phyloP scores from a whole-genome alignment of 805 yeast genomes.

The Clavispora santaluciae region DNA sequence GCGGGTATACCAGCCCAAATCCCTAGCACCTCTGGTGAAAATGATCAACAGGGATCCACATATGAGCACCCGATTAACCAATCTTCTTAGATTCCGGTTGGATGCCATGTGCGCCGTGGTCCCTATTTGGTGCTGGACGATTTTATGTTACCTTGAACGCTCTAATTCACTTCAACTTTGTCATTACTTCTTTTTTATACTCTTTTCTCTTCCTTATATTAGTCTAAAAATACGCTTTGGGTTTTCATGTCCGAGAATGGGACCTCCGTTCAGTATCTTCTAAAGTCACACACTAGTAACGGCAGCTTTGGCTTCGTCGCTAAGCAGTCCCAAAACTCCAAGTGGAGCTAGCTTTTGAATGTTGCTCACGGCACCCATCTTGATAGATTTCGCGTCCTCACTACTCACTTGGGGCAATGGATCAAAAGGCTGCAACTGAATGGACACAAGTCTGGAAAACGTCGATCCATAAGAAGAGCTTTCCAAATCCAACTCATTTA shows the following conservation, averaged over 20 bases:
- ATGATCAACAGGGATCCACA: not conserved
- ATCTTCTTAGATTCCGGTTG: not conserved
- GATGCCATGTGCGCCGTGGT: not conserved
- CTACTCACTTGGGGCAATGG: slow-evolving; percentile 55
- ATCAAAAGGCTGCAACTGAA: slow-evolving; percentile 59
- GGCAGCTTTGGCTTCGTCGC: slow-evolving; percentile 12
- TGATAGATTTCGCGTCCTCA: slow-evolving; percentile 28
- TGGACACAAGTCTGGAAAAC: slow-evolving; percentile 67
- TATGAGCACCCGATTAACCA: not conserved
- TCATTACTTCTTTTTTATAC: not conserved
- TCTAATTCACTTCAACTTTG: not conserved
- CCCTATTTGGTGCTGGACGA: not conserved
- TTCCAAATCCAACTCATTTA: slow-evolving; percentile 53
- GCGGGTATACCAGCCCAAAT: not conserved
- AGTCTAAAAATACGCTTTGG: not conserved
- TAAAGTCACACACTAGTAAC: slow-evolving; percentile 5
- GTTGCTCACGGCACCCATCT: slow-evolving; percentile 21
- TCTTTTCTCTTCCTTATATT: not conserved
- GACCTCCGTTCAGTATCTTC: not conserved
- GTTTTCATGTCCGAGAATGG: not conserved
- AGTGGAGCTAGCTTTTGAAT: slow-evolving; percentile 23
- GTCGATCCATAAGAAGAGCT: slow-evolving; percentile 78
- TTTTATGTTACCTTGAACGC: not conserved
- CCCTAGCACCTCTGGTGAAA: not conserved
- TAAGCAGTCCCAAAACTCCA: slow-evolving; percentile 25